phyloP scores from a whole-genome alignment of 2,329 filamentous ascomycete species.

The Plectosphaerella sp. region DNA sequence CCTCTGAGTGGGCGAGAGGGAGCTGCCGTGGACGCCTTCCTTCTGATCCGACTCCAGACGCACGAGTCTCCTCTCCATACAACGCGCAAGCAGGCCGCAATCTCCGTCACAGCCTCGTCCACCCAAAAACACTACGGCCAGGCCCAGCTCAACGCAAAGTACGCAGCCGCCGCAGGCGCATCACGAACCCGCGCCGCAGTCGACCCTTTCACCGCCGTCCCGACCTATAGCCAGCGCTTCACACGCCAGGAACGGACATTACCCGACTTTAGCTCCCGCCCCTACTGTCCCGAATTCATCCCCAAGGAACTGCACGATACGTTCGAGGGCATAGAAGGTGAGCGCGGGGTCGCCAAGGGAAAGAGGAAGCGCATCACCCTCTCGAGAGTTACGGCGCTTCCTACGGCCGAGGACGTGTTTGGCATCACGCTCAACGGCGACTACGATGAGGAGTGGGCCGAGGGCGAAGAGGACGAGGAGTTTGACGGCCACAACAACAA shows the following conservation, averaged over 20 bases:
- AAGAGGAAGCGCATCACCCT: slow-evolving; percentile 43
- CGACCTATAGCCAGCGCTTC: slow-evolving; percentile 55
- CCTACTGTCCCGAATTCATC: slow-evolving; percentile 50
- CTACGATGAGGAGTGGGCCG: not conserved
- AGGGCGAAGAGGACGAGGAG: slow-evolving; percentile 22
- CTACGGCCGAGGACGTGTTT: slow-evolving; percentile 48
- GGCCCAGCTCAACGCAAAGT: slow-evolving; percentile 54
- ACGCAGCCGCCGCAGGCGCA: slow-evolving; percentile 24
- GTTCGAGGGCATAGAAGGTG: slow-evolving; percentile 41
- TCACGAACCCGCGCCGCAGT: slow-evolving; percentile 50
- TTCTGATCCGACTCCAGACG: slow-evolving; percentile 52
- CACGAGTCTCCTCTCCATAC: slow-evolving; percentile 52
- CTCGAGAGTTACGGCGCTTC: slow-evolving; percentile 41
- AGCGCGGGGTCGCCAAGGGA: slow-evolving; percentile 26
- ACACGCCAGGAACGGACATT: slow-evolving; percentile 45
- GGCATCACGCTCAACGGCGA: slow-evolving; percentile 20
- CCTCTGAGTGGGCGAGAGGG: slow-evolving; percentile 39
- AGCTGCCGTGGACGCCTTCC: slow-evolving; percentile 43
- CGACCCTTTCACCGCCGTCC: slow-evolving; percentile 55
- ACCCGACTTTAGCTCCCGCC: slow-evolving; percentile 47
- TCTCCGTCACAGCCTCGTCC: slow-evolving; percentile 30
- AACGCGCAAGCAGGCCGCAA: slow-evolving; percentile 41
- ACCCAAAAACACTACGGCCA: slow-evolving; percentile 46
- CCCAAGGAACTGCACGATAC: slow-evolving; percentile 52
- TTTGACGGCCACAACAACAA: slow-evolving; percentile 18